Percentiles rank a stretch among this genome's conserved stretches.
Evolutionary conservation across 2,329 filamentous ascomycete species (phyloP).

Genomic region (Botrytis galanthina): DNA sequence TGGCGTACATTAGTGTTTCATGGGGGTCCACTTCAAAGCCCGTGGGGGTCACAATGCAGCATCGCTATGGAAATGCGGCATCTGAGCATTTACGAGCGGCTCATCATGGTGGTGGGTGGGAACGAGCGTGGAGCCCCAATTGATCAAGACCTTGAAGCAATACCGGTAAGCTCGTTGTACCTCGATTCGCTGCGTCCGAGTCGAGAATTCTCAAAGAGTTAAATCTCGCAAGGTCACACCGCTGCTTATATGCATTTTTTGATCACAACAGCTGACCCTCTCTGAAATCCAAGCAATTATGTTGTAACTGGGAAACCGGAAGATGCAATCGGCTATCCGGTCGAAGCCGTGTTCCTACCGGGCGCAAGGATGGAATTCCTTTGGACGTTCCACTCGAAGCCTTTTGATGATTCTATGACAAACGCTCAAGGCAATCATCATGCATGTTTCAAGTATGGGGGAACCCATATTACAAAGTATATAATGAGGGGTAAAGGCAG

Average conservation of each 20-base stretch:
- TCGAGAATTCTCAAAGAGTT: neutral
- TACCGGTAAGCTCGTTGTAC: neutral
- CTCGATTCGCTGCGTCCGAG: neutral
- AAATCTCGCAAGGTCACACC: neutral
- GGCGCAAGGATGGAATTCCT: constrained; percentile 5
- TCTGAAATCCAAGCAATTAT: neutral
- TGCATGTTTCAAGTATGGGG: constrained; percentile 9
- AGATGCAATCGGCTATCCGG: constrained; percentile 9
- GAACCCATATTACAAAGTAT: neutral
- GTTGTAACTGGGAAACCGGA: constrained; percentile 10
- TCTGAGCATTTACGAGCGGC: constrained; percentile 7
- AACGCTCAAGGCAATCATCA: neutral
- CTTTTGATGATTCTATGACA: constrained; percentile 17
- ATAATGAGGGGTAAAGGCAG: neutral
- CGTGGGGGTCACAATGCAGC: constrained; percentile 9
- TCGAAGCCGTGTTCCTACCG: neutral
- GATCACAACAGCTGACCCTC: constrained; percentile 14
- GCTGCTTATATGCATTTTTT: constrained; percentile 12
- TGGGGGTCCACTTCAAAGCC: constrained; percentile 4
- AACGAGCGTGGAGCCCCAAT: neutral
- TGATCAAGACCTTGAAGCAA: neutral
- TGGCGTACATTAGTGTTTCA: constrained; percentile 13
- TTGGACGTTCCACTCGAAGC: neutral
- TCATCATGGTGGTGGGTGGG: neutral
- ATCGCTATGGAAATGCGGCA: neutral